These are phyloP conservation scores for Mucor mucedo DNA, from an alignment of 371 early-diverging fungal genomes.

Conservation along the genomic window DNA sequence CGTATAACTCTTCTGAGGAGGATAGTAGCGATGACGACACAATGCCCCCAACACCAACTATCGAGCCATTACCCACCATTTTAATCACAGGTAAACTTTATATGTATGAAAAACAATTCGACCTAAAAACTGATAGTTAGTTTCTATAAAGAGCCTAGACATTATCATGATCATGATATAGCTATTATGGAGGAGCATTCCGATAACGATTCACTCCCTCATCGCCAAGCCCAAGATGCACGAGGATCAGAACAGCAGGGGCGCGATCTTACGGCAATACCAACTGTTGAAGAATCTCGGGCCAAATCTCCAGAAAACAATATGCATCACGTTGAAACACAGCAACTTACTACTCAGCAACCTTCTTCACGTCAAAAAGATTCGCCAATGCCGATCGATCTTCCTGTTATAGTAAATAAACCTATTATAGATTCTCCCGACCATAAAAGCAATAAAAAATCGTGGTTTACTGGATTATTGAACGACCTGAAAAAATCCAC, in stretches of 20 bases:
- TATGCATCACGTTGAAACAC: too few species aligned
- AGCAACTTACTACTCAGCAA: not conserved
- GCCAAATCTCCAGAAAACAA: too few species aligned
- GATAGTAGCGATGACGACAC: constrained; percentile 8
- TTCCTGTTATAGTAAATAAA: not conserved
- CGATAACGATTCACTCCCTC: not conserved
- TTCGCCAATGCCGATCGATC: not conserved
- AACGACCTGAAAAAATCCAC: constrained; percentile 7
- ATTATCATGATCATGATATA: not conserved
- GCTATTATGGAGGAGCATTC: not conserved
- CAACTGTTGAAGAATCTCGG: too few species aligned
- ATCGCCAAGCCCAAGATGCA: not conserved
- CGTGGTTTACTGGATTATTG: constrained; percentile 7
- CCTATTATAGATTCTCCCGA: not conserved
- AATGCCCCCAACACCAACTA: too few species aligned
- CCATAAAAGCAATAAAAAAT: constrained; percentile 2
- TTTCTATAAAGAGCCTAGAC: not conserved
- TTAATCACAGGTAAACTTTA: not conserved
- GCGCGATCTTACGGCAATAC: too few species aligned
- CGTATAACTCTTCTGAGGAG: constrained; percentile 19
- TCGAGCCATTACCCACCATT: not conserved
- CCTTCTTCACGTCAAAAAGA: not conserved
- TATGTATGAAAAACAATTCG: too few species aligned
- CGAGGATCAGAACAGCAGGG: too few species aligned
- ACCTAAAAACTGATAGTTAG: too few species aligned